Conservation (phyloP, 345 rosid species). For the Isatis tinctoria region DNA sequence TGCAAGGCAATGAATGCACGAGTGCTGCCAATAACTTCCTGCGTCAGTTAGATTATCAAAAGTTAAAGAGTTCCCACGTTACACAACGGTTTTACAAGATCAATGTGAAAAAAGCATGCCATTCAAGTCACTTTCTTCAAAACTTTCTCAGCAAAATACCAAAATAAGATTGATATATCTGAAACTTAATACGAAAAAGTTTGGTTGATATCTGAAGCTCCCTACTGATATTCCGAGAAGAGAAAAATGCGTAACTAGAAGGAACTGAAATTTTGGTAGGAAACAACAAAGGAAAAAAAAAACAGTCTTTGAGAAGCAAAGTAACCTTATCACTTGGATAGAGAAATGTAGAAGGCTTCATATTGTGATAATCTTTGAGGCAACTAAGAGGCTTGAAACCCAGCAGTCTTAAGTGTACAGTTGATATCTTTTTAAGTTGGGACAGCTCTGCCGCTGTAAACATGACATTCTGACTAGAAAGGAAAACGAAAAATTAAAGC, state of each 20-base stretch:
- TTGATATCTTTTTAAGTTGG: slow-evolving; percentile 67
- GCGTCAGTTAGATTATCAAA: slow-evolving; percentile 25
- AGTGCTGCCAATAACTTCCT: slow-evolving; percentile 96
- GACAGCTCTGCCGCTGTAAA: slow-evolving; percentile 65
- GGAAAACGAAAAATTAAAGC: neutral
- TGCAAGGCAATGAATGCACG: slow-evolving; percentile 71
- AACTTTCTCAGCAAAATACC: neutral
- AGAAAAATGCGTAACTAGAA: neutral
- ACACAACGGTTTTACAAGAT: neutral
- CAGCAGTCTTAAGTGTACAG: slow-evolving; percentile 64
- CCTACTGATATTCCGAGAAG: neutral
- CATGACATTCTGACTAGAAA: slow-evolving; percentile 55
- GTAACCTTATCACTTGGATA: slow-evolving; percentile 87
- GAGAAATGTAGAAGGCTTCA: slow-evolving; percentile 91
- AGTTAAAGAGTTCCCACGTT: neutral
- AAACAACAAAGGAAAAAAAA: neutral
- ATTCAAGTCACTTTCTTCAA: neutral
- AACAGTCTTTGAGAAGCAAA: neutral
- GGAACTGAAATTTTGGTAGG: neutral
- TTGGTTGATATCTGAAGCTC: neutral
- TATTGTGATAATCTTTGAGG: slow-evolving; percentile 88
- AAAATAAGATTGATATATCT: neutral
- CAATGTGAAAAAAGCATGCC: neutral
- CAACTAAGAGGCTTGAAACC: slow-evolving; percentile 93
- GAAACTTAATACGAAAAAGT: neutral